A percentile compares a stretch with the other conserved stretches of the same genome.
Conservation (phyloP, 257 asterid species). For the Vinca minor region DNA sequence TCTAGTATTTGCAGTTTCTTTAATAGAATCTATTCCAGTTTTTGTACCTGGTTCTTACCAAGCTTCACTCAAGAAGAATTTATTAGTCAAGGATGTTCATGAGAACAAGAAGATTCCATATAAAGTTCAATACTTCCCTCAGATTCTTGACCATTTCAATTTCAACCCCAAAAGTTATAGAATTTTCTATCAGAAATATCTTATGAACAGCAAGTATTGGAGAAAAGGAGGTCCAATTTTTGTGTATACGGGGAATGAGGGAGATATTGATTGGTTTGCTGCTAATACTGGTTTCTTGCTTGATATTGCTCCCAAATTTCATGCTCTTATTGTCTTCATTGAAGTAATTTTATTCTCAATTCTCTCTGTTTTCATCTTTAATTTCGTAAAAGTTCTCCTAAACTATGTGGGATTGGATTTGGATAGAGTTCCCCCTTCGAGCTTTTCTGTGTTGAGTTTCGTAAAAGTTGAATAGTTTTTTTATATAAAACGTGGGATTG, state of each 20-base stretch:
- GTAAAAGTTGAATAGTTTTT: too few species aligned
- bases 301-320: constrained; percentile 62
- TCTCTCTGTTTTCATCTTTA: background rate
- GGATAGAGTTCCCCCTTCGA: too few species aligned
- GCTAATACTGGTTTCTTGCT: constrained; percentile 67
- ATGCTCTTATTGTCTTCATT: constrained; percentile 58
- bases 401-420: too few species aligned
- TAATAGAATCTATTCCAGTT: constrained; percentile 26
- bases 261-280: constrained; percentile 78
- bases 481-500: too few species aligned
- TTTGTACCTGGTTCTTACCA: constrained; percentile 43
- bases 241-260: constrained; percentile 81
- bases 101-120: constrained; percentile 42
- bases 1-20: constrained; percentile 16
- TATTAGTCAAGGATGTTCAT: constrained; percentile 16
- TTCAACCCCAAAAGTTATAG: constrained; percentile 46
- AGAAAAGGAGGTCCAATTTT: constrained; percentile 51
- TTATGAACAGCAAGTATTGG: constrained; percentile 53
- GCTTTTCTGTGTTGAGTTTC: too few species aligned
- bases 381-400: background rate
- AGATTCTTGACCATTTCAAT: constrained; percentile 65
- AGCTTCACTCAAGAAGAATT: constrained; percentile 36
- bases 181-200: constrained; percentile 60
- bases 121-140: constrained; percentile 53
- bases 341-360: constrained; percentile 32